Base-by-base conservation (phyloP, 768 basidiomycete genomes). In the Serendipita sp. region DNA sequence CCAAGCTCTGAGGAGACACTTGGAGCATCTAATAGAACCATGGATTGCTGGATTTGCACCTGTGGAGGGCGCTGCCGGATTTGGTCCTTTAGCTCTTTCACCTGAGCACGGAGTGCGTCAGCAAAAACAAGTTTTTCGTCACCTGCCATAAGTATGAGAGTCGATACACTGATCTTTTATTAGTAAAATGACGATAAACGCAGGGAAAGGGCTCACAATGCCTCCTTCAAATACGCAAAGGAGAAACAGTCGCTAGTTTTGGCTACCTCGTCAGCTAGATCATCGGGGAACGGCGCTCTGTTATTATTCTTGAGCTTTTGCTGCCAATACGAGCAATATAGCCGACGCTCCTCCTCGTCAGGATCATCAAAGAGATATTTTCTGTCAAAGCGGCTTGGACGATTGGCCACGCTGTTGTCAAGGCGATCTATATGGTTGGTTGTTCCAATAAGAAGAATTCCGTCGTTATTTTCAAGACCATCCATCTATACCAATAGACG, bases 161-260 rank as follows among this genome's bases (percentile, higher is more conserved):
- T 76, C 2, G 89, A 85, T 16, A 91, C 84, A 70, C 89, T 90
- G 67, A 11, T 64, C 38, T n/a, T 3, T 41, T 8, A 44, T 28
- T 23, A 28, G 32, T 46, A 41, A 47, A 58, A 46, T 28, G 7
- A 5, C 32, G 11, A 35, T 34, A 4, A 63, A 32, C n/a, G 18
- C 35, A 65, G 51, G 16, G 65, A 36, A 34, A 30, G 36, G 30
- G 44, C 88, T 66, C 71, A 92, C 90, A 92, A 92, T 2, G 83
- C 88, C 73, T 92, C 91, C 72, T 94, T 92, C 69, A 93, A 76
- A 73, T 90, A 92, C 0, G 91, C 89, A 72, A 92, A 92, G 68
- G 85, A 88, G 76, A 92, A 92, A 35, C 77, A 75, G 36, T 79
- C 76, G 0, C 89, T 91, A 65, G 74, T 63, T 8, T 78, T 74